Conservation (phyloP, 1,139 yeast genomes). For the Taphrina flavorubra region DNA sequence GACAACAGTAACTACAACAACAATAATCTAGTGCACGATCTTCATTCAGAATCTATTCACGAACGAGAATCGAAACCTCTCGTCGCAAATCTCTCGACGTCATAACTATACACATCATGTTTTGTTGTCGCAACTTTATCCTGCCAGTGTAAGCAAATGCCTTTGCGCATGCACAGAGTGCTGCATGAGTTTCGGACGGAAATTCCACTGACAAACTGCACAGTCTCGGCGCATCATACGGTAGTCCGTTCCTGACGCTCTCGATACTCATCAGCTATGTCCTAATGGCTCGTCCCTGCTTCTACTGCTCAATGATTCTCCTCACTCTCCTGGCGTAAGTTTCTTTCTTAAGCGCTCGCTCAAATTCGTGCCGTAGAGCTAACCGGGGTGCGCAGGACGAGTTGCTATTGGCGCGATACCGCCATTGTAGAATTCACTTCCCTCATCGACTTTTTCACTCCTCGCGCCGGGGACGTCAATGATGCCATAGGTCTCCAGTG, state of each 20-base stretch:
- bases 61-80: too few species aligned
- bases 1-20: too few species aligned
- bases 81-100: too few species aligned
- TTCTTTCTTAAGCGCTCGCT: not conserved
- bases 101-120: constrained; percentile 12
- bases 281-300: constrained; percentile 24
- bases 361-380: not conserved
- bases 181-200: not conserved
- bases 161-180: not conserved
- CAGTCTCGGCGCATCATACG: constrained; percentile 23
- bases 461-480: not conserved
- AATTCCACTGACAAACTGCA: not conserved
- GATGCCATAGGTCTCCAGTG: constrained; percentile 19
- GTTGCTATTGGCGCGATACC: constrained; percentile 35
- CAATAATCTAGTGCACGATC: too few species aligned
- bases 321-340: constrained; percentile 29
- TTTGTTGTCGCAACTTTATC: constrained; percentile 30
- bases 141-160: constrained; percentile 11
- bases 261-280: constrained; percentile 27
- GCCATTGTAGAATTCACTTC: constrained; percentile 34
- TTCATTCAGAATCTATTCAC: too few species aligned
- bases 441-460: constrained; percentile 30
- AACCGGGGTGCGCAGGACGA: constrained; percentile 3
- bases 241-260: constrained; percentile 35
- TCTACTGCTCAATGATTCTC: constrained; percentile 32